Base-by-base conservation (phyloP, 192 early-diverging fungal genomes). In the Dissophora globulifera region DNA sequence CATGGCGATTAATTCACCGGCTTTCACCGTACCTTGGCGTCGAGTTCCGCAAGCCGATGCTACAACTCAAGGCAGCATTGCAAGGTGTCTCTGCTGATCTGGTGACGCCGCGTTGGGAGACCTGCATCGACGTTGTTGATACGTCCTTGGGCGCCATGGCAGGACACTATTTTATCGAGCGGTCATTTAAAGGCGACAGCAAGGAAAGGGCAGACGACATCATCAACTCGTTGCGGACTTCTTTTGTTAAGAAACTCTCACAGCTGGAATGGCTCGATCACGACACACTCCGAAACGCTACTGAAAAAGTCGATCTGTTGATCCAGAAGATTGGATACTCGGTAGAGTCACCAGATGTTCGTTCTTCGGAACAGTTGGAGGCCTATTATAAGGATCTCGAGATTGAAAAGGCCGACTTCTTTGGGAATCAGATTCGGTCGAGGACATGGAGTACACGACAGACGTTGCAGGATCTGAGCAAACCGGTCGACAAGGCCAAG, bases 321-420 rank as follows among this genome's bases (percentile, higher is more conserved):
- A 58, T 81, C 20, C 74, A 84, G 54, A 86, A 89, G 67, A 81
- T 92, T 51, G 92, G 86, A 7, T 92, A 87, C 50, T 88, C 85
- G 6, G 72, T 81, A 22, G 81, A 85, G 56, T 80, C 89, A 1
- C 82, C 83, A n/a, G 85, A 93, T 67, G 46, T 87, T 6, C 50
- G 71, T 26, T 78, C 74, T 23, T 66, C 83, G 8, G 47, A 69
- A 11, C 60, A 75, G 2, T 60, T 93, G 17, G 78, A 75, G 12
- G 65, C 78, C 0, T 90, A 89, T 53, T 84, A 86, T 67, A 65
- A 71, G 47, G 79, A 83, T 26, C 30, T 93, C 27, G 67, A 54
- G 1, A 79, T 91, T 17, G 56, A 83, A 8, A 61, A 62, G 15
- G 43, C 51, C 0, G 64, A 71, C 1, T 93, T 86, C 64, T 92